Evolutionary conservation across 2,329 filamentous ascomycete genomes (phyloP).

Genomic region (Neofusicoccum laricinum): DNA sequence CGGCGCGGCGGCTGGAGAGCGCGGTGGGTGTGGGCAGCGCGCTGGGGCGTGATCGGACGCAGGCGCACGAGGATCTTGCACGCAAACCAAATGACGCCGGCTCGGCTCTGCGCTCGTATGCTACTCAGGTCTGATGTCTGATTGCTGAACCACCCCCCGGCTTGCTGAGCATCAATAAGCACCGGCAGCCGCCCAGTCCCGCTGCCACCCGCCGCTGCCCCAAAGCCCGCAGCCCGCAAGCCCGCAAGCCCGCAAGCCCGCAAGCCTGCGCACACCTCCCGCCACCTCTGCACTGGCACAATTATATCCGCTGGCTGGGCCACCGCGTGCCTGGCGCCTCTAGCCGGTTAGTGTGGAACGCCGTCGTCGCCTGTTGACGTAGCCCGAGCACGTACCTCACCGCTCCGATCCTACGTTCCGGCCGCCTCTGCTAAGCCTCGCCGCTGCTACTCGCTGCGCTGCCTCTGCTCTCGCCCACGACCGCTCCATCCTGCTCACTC

Average conservation of each 20-base stretch:
- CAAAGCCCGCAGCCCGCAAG: too few species aligned
- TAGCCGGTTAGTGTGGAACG: background rate
- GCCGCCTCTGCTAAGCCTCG: background rate
- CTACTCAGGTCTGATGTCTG: background rate
- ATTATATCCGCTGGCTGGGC: background rate
- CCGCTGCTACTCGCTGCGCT: background rate
- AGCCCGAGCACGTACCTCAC: slow-evolving; percentile 4
- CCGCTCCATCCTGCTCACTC: background rate
- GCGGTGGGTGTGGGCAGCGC: background rate
- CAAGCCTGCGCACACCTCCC: background rate
- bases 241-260: background rate
- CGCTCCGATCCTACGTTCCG: slow-evolving; percentile 8
- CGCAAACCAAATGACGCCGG: background rate
- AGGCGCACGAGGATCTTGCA: slow-evolving; percentile 7
- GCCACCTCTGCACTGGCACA: background rate
- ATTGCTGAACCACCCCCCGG: background rate
- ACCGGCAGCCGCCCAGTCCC: background rate
- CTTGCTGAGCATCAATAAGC: slow-evolving; percentile 5
- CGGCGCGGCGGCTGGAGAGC: background rate
- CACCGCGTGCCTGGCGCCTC: slow-evolving; percentile 3
- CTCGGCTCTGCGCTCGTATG: background rate
- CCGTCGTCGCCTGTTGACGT: slow-evolving; percentile 7
- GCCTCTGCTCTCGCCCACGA: background rate
- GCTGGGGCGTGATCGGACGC: slow-evolving; percentile 5
- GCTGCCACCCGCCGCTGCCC: background rate